Conservation (phyloP, 805 yeast species). For the Jamesozyma jinghongensis region DNA sequence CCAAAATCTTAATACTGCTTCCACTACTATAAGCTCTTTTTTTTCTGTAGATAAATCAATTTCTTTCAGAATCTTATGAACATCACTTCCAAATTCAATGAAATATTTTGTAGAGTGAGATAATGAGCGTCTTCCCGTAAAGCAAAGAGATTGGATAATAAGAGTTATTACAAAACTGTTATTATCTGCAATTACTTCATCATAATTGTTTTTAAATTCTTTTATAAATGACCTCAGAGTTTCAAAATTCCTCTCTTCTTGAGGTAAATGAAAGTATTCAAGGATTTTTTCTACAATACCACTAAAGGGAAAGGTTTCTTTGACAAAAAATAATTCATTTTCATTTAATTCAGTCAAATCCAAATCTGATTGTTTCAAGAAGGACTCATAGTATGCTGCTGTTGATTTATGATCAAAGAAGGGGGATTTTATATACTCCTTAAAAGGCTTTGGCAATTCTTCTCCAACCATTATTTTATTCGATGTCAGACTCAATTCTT, state of each 20-base stretch:
- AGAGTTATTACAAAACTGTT: conserved; percentile 45
- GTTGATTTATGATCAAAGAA: conserved; percentile 28
- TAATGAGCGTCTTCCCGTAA: conserved; percentile 77
- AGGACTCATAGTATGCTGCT: conserved; percentile 25
- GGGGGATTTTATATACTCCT: conserved; percentile 34
- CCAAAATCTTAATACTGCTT: conserved; percentile 52
- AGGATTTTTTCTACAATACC: conserved; percentile 28
- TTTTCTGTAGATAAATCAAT: conserved; percentile 7
- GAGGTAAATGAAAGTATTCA: conserved; percentile 22
- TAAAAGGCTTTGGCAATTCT: conserved; percentile 53
- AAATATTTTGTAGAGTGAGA: conserved; percentile 58
- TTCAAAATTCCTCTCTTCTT: conserved; percentile 13
- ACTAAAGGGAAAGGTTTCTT: conserved; percentile 28
- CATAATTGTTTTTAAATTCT: conserved; percentile 17
- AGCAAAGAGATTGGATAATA: conserved; percentile 60
- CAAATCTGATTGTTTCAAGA: conserved; percentile 12
- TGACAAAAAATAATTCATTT: conserved; percentile 29
- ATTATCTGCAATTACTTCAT: conserved; percentile 26
- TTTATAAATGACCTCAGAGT: conserved; percentile 18
- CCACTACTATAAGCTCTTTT: conserved; percentile 37
- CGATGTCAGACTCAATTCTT: conserved; percentile 69
- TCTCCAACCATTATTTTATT: conserved; percentile 49
- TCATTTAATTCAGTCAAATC: conserved; percentile 18
- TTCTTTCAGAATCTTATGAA: conserved; percentile 20
- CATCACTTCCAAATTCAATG: conserved; percentile 26